phyloP scores from a whole-genome alignment of 768 basidiomycete species.

The Leccinum disarticulatum region DNA sequence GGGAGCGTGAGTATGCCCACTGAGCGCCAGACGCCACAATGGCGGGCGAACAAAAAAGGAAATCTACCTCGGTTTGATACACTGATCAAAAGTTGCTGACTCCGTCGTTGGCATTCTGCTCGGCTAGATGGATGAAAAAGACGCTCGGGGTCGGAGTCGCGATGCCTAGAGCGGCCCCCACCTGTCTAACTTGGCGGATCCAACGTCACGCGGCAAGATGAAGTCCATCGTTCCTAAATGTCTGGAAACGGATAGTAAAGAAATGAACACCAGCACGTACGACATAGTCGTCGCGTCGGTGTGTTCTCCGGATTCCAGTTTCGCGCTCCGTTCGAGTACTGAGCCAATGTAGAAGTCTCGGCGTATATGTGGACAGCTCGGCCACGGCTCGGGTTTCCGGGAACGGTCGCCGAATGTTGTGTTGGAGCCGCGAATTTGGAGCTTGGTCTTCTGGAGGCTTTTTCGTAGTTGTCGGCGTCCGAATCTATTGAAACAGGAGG shows the following conservation, averaged over 20 bases:
- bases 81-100: neutral
- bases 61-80: neutral
- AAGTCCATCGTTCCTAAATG: neutral
- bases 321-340: neutral
- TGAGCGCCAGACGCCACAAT: constrained; percentile 8
- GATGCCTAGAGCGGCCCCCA: neutral
- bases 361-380: too few species aligned
- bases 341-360: too few species aligned
- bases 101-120: neutral
- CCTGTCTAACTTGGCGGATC: neutral
- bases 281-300: too few species aligned
- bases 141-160: neutral
- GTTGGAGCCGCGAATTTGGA: neutral
- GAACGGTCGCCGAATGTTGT: neutral
- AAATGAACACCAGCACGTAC: neutral
- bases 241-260: neutral
- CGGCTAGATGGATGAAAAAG: neutral
- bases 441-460: neutral
- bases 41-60: neutral
- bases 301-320: neutral
- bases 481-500: neutral
- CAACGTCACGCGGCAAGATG: neutral
- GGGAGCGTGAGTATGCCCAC: neutral
- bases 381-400: neutral
- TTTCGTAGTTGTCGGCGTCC: neutral